phyloP scores from a whole-genome alignment of 257 asterid genomes.

The Marsdenia floribunda region DNA sequence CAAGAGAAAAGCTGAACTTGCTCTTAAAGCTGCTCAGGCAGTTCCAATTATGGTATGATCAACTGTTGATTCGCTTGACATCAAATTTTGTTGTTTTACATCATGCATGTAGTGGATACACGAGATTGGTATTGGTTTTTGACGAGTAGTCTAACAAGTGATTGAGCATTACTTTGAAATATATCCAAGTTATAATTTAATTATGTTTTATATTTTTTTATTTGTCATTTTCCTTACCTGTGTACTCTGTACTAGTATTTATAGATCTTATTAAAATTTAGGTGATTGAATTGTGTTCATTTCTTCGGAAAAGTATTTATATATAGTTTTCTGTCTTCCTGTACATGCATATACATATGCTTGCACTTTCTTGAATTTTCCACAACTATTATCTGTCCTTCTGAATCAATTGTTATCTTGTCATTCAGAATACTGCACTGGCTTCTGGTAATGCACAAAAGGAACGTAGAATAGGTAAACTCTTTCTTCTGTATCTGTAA shows the following conservation, averaged over 20 bases:
- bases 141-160: not conserved
- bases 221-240: not conserved
- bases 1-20: slow-evolving; percentile 86
- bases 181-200: not conserved
- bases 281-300: not conserved
- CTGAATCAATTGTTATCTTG: not conserved
- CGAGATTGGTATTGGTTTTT: not conserved
- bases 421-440: slow-evolving; percentile 38
- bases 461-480: slow-evolving; percentile 41
- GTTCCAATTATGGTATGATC: slow-evolving; percentile 39
- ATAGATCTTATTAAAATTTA: not conserved
- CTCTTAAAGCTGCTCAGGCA: slow-evolving; percentile 45
- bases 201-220: not conserved
- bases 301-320: not conserved
- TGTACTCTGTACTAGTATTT: not conserved
- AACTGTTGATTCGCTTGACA: not conserved
- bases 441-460: slow-evolving; percentile 26
- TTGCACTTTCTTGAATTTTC: not conserved
- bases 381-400: not conserved
- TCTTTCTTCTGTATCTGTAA: not conserved
- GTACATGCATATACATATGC: not conserved
- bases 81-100: not conserved
- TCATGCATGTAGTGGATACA: not conserved
- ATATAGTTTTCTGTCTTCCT: not conserved
- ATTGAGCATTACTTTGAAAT: not conserved